These are phyloP conservation scores for Gloeophyllum trabeum DNA, from an alignment of 768 basidiomycete species.

Conservation along the genomic window DNA sequence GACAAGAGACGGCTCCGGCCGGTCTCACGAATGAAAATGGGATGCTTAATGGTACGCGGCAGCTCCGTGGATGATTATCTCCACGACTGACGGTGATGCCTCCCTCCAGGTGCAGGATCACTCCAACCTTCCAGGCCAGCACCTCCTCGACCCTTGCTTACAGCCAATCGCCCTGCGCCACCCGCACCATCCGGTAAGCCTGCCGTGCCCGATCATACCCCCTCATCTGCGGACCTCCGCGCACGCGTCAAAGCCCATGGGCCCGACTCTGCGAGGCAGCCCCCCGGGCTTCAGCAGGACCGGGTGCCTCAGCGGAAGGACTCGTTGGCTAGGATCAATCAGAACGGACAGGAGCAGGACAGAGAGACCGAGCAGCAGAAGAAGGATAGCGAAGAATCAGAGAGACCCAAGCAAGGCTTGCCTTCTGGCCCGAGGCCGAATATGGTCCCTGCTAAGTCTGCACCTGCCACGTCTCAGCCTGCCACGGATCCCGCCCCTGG, in stretches of 20 bases:
- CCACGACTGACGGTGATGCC: conserved; percentile 18
- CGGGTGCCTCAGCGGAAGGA: conserved; percentile 19
- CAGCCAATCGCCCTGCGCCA: conserved; percentile 43
- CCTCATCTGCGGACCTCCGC: conserved; percentile 55
- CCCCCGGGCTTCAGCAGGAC: conserved; percentile 24
- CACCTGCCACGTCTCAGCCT: conserved; percentile 30
- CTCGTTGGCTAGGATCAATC: conserved; percentile 5
- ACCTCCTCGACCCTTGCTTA: conserved; percentile 55
- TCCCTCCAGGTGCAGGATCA: conserved; percentile 16
- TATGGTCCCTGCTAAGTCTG: conserved; percentile 31
- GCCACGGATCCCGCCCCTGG: conserved; percentile 32
- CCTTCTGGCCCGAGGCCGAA: conserved; percentile 21
- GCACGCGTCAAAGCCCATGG: conserved; percentile 52
- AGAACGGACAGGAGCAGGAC: conserved; percentile 11
- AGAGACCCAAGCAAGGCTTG: conserved; percentile 8
- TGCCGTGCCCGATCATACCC: conserved; percentile 37
- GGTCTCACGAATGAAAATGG: no score
- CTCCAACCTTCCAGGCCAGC: conserved; percentile 54
- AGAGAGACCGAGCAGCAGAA: conserved; percentile 20
- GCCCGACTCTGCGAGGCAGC: conserved; percentile 23
- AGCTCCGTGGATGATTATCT: no score
- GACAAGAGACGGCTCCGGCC: conserved; percentile 35
- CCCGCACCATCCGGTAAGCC: conserved; percentile 26
- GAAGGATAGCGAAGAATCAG: conserved; percentile 17
- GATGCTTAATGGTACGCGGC: no score